A percentile compares a stretch with the other conserved stretches of the same genome.
These are phyloP conservation scores for Centaurea solstitialis DNA, from an alignment of 129 eudicot species.

Conservation along the genomic window DNA sequence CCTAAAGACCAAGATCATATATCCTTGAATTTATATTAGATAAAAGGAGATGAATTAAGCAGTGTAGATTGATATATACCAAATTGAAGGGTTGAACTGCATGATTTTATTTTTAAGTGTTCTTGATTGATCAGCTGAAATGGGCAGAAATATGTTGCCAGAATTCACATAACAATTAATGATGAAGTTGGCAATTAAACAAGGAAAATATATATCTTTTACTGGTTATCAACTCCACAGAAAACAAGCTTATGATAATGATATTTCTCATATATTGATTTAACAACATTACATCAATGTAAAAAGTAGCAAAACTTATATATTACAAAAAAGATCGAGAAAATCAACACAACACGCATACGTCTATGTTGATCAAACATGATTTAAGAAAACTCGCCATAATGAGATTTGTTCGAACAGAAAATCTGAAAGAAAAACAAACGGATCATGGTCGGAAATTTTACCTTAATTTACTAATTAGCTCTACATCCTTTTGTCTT, in stretches of 20 bases:
- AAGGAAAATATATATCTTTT: too few relatives aligned
- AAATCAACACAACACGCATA: not conserved
- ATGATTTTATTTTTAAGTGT: not conserved
- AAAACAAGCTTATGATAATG: not conserved
- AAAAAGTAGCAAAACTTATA: not conserved
- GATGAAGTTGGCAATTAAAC: too few relatives aligned
- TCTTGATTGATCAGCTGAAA: too few relatives aligned
- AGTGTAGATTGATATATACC: too few relatives aligned
- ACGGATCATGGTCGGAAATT: constrained; percentile 9
- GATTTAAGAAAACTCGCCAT: not conserved
- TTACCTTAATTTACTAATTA: constrained; percentile 20
- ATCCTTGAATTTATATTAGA: too few relatives aligned
- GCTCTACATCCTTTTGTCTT: constrained; percentile 10
- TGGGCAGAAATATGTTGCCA: too few relatives aligned
- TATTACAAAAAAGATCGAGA: not conserved
- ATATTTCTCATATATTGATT: not conserved
- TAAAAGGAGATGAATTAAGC: too few relatives aligned
- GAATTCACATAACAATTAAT: too few relatives aligned
- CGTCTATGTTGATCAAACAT: constrained; percentile 10
- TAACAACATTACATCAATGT: not conserved
- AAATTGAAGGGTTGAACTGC: not conserved
- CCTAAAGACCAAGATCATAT: too few relatives aligned
- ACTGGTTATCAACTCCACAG: not conserved
- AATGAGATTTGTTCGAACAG: constrained; percentile 5
- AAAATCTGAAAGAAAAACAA: constrained; percentile 1